Evolutionary conservation across 768 basidiomycete species (phyloP), one percentile per base, ranked within the genome.

Genomic region (Trametes punicea): DNA sequence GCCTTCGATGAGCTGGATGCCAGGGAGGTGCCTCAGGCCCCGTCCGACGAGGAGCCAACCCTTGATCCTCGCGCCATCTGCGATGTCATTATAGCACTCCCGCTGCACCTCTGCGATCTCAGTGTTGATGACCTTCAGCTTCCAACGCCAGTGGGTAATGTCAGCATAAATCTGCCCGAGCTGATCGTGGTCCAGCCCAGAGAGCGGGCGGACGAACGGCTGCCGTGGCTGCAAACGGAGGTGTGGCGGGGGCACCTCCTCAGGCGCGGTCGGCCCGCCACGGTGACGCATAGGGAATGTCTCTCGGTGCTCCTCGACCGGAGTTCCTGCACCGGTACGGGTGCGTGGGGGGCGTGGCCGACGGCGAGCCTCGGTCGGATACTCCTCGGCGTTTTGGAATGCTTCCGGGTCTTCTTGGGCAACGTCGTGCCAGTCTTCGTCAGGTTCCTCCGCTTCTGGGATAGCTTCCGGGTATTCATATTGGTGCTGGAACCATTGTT

Each of bases 1-100:
- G 2, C 90, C 90, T 65, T 89, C 85, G 21, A 93, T 90, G 31
- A 87, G 71, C 65, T 87, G 73, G 5, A 87, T 69, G 2, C 83
- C 82, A 27, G 82, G 82, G 25, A 92, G 67, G 61, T 77, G 79
- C 51, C 82, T 70, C 56, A 91, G 67, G 1, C 87, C 88, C 25
- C 81, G 76, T 8, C 90, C 90, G 36, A 89, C 78, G 66, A 93
- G 70, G 50, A 93, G 66, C 88, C 89, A 92, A 0, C 90, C 90
- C 62, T 85, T 86, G 56, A 88, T 79, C 42, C 78, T 72, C 27
- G 77, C 74, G 7, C 90, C 90, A 51, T 82, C 80, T 8, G 87
- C 86, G 54, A 92, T 89, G 62, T 87, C 80, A 52, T 81, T 81
- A 65, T 88, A 91, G 48, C 80, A 77, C 44, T 80, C 77, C 52